phyloP scores from a whole-genome alignment of 1,284 basidiomycete species.

The Cryptococcus depauperatus region DNA sequence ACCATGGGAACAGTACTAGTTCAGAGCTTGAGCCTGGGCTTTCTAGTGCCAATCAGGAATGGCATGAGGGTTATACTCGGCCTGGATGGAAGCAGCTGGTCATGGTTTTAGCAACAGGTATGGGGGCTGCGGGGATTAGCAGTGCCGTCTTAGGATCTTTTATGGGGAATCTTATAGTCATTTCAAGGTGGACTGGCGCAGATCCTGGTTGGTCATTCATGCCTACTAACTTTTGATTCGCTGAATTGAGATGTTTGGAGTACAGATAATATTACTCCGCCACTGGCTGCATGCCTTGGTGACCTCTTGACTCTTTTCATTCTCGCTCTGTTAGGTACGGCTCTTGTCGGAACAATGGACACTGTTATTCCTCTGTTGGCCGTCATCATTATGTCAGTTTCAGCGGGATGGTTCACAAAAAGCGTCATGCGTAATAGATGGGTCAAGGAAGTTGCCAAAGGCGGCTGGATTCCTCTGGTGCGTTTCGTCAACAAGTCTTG shows the following conservation, averaged over 20 bases:
- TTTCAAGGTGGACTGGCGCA: slow-evolving; percentile 64
- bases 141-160: slow-evolving; percentile 78
- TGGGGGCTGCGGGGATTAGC: slow-evolving; percentile 76
- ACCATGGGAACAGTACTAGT: slow-evolving; percentile 1
- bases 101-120: slow-evolving; percentile 79
- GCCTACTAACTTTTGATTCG: neutral
- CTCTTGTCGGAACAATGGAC: slow-evolving; percentile 59
- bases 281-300: slow-evolving; percentile 83
- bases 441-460: slow-evolving; percentile 54
- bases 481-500: slow-evolving; percentile 4
- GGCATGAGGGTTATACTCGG: slow-evolving; percentile 43
- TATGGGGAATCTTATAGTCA: slow-evolving; percentile 77
- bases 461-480: slow-evolving; percentile 85
- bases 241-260: neutral
- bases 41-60: slow-evolving; percentile 28
- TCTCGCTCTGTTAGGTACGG: slow-evolving; percentile 54
- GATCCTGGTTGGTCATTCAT: slow-evolving; percentile 62
- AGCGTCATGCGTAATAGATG: slow-evolving; percentile 49
- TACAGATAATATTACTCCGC: slow-evolving; percentile 87
- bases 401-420: slow-evolving; percentile 48
- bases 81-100: slow-evolving; percentile 52
- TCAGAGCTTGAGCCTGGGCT: slow-evolving; percentile 18
- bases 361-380: slow-evolving; percentile 57
- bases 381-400: slow-evolving; percentile 53
- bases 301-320: slow-evolving; percentile 84